Percentiles rank a stretch among this genome's conserved stretches.
phyloP scores from a whole-genome alignment of 768 basidiomycete species.

The Rhizopogon vulgaris region DNA sequence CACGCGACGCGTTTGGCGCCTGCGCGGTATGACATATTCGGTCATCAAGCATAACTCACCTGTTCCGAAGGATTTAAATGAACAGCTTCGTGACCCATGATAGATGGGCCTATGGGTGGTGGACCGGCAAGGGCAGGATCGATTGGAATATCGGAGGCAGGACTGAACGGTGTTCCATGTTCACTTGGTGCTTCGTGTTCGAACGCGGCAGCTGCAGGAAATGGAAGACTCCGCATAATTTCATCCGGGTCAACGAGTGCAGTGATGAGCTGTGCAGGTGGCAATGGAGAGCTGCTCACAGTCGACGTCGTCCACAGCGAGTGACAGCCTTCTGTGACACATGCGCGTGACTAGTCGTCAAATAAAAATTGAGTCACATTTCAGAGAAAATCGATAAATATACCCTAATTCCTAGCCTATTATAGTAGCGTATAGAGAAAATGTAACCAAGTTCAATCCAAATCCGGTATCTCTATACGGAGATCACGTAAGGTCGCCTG shows the following conservation, averaged over 20 bases:
- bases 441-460: neutral
- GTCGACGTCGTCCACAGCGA: conserved; percentile 35
- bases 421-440: no score
- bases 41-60: conserved; percentile 31
- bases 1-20: conserved; percentile 67
- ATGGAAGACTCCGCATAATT: conserved; percentile 58
- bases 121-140: conserved; percentile 62
- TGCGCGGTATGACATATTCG: conserved; percentile 10
- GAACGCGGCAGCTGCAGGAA: conserved; percentile 34
- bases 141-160: conserved; percentile 67
- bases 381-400: conserved; percentile 9
- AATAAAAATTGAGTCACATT: conserved; percentile 22
- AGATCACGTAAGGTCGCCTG: no score
- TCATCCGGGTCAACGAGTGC: conserved; percentile 6
- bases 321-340: conserved; percentile 21
- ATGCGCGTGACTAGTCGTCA: conserved; percentile 23
- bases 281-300: conserved; percentile 14
- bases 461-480: neutral
- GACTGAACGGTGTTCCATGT: conserved; percentile 51
- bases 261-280: conserved; percentile 12
- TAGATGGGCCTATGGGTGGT: conserved; percentile 47
- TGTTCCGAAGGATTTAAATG: conserved; percentile 15
- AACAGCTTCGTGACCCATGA: conserved; percentile 27
- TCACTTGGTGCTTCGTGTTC: conserved; percentile 56
- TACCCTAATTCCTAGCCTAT: neutral